phyloP scores from a whole-genome alignment of 192 early-diverging fungal species.

The Coemansia sp. region DNA sequence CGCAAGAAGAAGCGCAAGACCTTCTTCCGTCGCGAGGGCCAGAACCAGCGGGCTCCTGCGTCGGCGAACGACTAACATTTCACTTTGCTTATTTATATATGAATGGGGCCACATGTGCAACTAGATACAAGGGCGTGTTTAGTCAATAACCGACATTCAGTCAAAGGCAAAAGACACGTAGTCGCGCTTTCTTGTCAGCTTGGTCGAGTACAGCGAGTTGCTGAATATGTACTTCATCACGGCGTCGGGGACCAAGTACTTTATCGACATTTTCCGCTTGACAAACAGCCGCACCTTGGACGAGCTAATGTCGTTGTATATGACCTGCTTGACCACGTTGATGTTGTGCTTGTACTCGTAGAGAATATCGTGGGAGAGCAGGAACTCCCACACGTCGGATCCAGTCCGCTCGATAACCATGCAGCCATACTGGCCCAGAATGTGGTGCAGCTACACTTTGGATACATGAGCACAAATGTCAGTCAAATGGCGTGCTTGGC shows the following conservation, averaged over 20 bases:
- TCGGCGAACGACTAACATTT: not conserved
- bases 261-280: conserved; percentile 89
- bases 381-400: conserved; percentile 87
- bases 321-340: conserved; percentile 89
- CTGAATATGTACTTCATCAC: conserved; percentile 87
- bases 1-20: conserved; percentile 67
- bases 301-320: conserved; percentile 97
- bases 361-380: conserved; percentile 85
- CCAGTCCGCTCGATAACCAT: conserved; percentile 94
- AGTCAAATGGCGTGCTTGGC: too few relatives aligned
- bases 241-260: conserved; percentile 86
- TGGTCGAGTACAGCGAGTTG: conserved; percentile 67
- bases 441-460: conserved; percentile 69
- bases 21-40: conserved; percentile 65
- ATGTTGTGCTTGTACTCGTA: conserved; percentile 88
- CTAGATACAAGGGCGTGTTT: too few relatives aligned
- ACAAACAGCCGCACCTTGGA: conserved; percentile 95
- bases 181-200: conserved; percentile 52
- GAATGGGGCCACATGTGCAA: not conserved
- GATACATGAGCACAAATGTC: too few relatives aligned
- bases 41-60: conserved; percentile 21
- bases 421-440: conserved; percentile 87
- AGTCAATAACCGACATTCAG: conserved; percentile 8
- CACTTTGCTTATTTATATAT: not conserved
- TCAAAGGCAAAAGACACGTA: conserved; percentile 53